Evolutionary conservation across 108 stramenopile species (phyloP).

Genomic region (Mediolabrus comicus): DNA sequence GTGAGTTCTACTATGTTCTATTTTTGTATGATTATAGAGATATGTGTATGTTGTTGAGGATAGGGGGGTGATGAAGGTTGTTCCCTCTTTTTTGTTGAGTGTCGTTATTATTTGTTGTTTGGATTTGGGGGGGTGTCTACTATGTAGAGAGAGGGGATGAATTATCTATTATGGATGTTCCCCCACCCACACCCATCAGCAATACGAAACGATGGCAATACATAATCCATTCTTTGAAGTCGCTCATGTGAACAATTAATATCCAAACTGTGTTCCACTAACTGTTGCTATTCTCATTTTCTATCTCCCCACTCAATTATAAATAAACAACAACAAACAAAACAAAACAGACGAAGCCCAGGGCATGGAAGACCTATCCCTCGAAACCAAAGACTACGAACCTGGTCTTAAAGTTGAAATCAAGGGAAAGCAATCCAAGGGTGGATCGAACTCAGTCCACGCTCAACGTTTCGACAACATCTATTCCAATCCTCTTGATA

Average conservation of each 20-base stretch:
- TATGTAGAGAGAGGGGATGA: too few species aligned
- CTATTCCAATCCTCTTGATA: conserved; percentile 22
- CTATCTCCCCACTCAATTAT: background rate
- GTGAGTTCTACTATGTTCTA: background rate
- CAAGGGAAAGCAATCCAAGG: conserved; percentile 11
- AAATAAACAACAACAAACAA: background rate
- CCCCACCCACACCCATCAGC: too few species aligned
- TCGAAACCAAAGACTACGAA: conserved; percentile 28
- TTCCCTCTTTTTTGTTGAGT: background rate
- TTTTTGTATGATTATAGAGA: background rate
- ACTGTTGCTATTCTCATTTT: too few species aligned
- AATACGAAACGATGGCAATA: too few species aligned
- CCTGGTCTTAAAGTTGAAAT: conserved; percentile 14
- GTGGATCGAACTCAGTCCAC: conserved; percentile 15
- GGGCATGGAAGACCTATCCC: conserved; percentile 19
- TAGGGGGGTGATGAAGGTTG: too few species aligned
- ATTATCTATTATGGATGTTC: too few species aligned
- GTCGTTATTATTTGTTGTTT: too few species aligned
- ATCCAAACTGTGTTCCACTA: too few species aligned
- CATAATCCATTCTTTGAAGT: too few species aligned
- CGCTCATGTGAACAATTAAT: too few species aligned
- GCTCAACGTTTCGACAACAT: conserved; percentile 41
- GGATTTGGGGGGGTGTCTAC: too few species aligned
- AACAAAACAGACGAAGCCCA: background rate
- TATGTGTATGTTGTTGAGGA: too few species aligned